phyloP scores from a whole-genome alignment of 2,329 filamentous ascomycete species.

The Fusarium concolor region DNA sequence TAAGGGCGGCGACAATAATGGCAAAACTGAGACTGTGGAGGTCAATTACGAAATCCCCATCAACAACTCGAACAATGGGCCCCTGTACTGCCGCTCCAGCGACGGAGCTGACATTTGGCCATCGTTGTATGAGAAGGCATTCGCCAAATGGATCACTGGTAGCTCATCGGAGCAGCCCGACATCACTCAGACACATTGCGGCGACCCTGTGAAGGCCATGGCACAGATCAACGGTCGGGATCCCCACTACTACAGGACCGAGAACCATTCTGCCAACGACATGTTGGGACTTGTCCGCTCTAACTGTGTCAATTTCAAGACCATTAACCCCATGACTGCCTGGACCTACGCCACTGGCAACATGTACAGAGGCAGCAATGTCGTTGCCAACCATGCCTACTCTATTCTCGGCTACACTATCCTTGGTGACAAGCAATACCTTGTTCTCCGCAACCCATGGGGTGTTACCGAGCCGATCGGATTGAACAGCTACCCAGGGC shows the following conservation, averaged over 20 bases:
- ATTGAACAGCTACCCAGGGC: constrained; percentile 54
- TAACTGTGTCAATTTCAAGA: constrained; percentile 57
- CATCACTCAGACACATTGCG: constrained; percentile 55
- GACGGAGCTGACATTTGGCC: constrained; percentile 59
- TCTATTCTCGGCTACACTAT: constrained; percentile 55
- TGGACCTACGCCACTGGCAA: constrained; percentile 55
- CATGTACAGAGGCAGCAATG: constrained; percentile 55
- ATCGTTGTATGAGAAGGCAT: constrained; percentile 61
- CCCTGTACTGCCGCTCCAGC: constrained; percentile 56
- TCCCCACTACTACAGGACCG: constrained; percentile 52
- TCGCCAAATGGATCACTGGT: constrained; percentile 57
- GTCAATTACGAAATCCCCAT: constrained; percentile 58
- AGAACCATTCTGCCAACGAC: constrained; percentile 49
- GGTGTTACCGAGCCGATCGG: constrained; percentile 57
- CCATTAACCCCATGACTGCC: constrained; percentile 57
- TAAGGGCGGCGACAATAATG: constrained; percentile 58
- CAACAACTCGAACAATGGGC: constrained; percentile 58
- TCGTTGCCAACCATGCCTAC: constrained; percentile 60
- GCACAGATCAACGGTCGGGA: constrained; percentile 56
- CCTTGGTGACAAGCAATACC: constrained; percentile 54
- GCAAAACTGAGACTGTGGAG: constrained; percentile 52
- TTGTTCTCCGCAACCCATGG: constrained; percentile 59
- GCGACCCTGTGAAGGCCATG: constrained; percentile 60
- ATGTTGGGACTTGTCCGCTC: constrained; percentile 54
- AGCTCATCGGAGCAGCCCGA: constrained; percentile 52